Base-by-base conservation (phyloP, 371 early-diverging fungal genomes). In the Mucor plumbeus region DNA sequence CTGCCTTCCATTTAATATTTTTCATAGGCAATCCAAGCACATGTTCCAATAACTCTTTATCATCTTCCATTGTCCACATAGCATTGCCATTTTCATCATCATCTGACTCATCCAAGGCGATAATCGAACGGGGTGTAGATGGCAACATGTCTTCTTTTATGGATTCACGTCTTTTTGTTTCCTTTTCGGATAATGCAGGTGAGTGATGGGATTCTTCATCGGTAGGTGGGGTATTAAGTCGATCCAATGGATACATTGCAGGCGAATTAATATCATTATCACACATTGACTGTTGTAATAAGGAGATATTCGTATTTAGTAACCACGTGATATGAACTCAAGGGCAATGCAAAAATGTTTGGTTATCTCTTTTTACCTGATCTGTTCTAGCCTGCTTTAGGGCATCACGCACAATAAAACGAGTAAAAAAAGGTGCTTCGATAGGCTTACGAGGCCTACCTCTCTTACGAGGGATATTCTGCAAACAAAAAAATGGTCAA, bases 1-100 rank as follows among this genome's bases (percentile, higher is more conserved):
- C 15, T 13, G 62, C 62, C 31, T 72, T 65, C 72, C 72, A 72
- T 81, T 88, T 48, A 85, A 67, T n/a, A 48, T 67, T 43, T 17
- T 61, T 67, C 7, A 44, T 14, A 33, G 62, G 62, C 26, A 62
- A 31, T 40, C 44, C 43, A n/a, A 72, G 26, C 9, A 72, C 69
- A 57, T 68, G 68, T 34, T 57, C 41, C 35, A 72, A 31, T 31
- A 72, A n/a, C 9, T 47, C 39, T 13, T 61, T 65, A 44, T 72
- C 72, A 8, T 72, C 72, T 3, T 68, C 55, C 7, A 68, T n/a
- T 40, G 65, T 59, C 72, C 72, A 72, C 13, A 6, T 10, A 31
- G 53, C 10, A 26, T 21, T 21, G 13, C 53, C 13, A 61, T 31
- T 64, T 75, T 74, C 39, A 31, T 80, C 76, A 26, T 77, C 77